These are phyloP conservation scores for Ophiostoma novo-ulmi DNA, from an alignment of 2,329 filamentous ascomycete genomes.

Conservation along the genomic window DNA sequence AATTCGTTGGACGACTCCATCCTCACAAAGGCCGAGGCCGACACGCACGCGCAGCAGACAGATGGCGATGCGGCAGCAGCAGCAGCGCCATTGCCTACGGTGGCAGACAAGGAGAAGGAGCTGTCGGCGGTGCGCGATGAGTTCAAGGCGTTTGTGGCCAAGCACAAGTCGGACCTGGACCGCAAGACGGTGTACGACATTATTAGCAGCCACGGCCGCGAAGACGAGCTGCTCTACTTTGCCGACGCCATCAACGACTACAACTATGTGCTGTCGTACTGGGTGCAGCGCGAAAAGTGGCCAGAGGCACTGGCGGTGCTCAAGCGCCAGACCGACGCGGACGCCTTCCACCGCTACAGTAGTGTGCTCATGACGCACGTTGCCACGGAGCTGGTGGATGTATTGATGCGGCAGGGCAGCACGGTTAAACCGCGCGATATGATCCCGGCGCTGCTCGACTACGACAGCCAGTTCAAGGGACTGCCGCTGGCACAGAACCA, in stretches of 20 bases:
- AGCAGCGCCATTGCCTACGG: conserved; percentile 55
- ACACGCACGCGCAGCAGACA: conserved; percentile 68
- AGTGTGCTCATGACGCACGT: conserved; percentile 92
- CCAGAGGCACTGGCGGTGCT: conserved; percentile 77
- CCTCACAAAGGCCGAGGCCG: conserved; percentile 9
- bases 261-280: conserved; percentile 92
- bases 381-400: conserved; percentile 82
- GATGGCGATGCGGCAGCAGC: conserved; percentile 52
- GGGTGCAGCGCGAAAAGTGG: conserved; percentile 95
- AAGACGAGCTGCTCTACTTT: conserved; percentile 87
- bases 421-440: conserved; percentile 80
- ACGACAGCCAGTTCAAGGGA: conserved; percentile 72
- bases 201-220: conserved; percentile 89
- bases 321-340: conserved; percentile 85
- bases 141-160: conserved; percentile 81
- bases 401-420: conserved; percentile 81
- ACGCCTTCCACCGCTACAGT: conserved; percentile 94
- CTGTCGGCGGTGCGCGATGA: conserved; percentile 67
- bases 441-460: conserved; percentile 89
- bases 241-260: conserved; percentile 85
- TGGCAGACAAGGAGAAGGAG: conserved; percentile 45
- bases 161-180: conserved; percentile 82
- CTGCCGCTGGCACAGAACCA: conserved; percentile 69
- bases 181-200: conserved; percentile 91
- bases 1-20: conserved; percentile 93